Percentiles rank a stretch among this genome's conserved stretches.
These are phyloP conservation scores for Limonium bicolor DNA, from an alignment of 148 eudicot species.

Conservation along the genomic window DNA sequence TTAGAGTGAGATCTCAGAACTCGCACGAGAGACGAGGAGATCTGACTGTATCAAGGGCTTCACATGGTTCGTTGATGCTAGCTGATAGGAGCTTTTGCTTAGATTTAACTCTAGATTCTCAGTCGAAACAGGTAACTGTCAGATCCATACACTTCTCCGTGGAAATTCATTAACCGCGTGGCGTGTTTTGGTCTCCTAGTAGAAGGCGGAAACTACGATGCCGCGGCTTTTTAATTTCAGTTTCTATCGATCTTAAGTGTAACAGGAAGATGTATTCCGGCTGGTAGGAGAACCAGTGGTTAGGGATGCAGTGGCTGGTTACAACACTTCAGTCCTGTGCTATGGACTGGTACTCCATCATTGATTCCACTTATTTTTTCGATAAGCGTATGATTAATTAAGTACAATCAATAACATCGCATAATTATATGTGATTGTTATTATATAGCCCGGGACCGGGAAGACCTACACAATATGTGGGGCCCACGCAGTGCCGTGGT, in stretches of 20 bases:
- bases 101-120: constrained; percentile 59
- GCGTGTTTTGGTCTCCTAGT: background rate
- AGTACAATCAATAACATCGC: no score
- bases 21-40: constrained; percentile 37
- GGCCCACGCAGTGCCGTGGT: constrained; percentile 94
- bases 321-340: constrained; percentile 74
- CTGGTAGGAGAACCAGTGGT: constrained; percentile 73
- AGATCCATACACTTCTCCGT: background rate
- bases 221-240: background rate
- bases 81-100: constrained; percentile 48
- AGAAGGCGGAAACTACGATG: background rate
- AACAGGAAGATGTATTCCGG: constrained; percentile 76
- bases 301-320: constrained; percentile 77
- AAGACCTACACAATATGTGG: constrained; percentile 98
- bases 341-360: constrained; percentile 91
- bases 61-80: constrained; percentile 37
- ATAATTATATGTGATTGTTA: no score
- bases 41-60: constrained; percentile 32
- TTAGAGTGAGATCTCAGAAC: constrained; percentile 53
- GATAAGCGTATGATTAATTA: no score
- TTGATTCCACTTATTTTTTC: no score
- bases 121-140: constrained; percentile 54
- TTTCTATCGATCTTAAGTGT: constrained; percentile 5
- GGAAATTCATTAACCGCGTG: background rate
- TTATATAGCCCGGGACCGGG: constrained; percentile 99